Evolutionary conservation across 441 rosid species (phyloP), one percentile per base, ranked within the genome.

Genomic region (Populus trichocarpa): DNA sequence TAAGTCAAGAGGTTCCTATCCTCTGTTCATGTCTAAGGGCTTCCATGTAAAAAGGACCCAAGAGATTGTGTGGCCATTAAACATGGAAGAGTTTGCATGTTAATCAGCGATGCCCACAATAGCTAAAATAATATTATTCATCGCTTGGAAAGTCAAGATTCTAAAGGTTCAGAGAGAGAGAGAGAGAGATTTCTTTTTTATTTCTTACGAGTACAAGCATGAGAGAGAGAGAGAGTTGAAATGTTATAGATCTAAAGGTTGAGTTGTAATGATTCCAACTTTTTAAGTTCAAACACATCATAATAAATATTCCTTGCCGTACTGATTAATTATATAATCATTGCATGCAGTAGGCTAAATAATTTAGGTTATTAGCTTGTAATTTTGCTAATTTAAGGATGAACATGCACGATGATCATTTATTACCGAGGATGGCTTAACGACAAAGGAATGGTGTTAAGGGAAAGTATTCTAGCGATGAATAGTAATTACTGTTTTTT

Each of bases 71-170:
- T 86, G 84, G 76, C 69, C 86, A 73, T 75, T 76, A 84, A 84
- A 71, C 82, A 40, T 75, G 84, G 84, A 50, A 63, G 22, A n/a
- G 40, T 18, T 35, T 38, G 12, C 40, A 26, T 30, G 75, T 32
- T 76, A 35, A 7, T 57, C 0, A 28, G 35, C 46, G 28, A 11
- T 2, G 14, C n/a, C 61, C n/a, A 0, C 61, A 16, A 53, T 16
- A 0, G 61, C 61, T 16, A 2, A 53, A 16, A 53, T 53, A 16
- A 6, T 53, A 16, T 16, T 70, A 63, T 73, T 72, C n/a, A 79
- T 65, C 8, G 80, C 7, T 30, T 72, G 81, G 67, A 28, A 69
- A 85, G 85, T 85, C 82, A 85, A 84, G 85, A 84, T 86, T 89
- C 92, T 80, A 69, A 77, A 11, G 32, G 30, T 65, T 26, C 69